Evolutionary conservation across 805 yeast species (phyloP).

Genomic region (Clavispora santaluciae): DNA sequence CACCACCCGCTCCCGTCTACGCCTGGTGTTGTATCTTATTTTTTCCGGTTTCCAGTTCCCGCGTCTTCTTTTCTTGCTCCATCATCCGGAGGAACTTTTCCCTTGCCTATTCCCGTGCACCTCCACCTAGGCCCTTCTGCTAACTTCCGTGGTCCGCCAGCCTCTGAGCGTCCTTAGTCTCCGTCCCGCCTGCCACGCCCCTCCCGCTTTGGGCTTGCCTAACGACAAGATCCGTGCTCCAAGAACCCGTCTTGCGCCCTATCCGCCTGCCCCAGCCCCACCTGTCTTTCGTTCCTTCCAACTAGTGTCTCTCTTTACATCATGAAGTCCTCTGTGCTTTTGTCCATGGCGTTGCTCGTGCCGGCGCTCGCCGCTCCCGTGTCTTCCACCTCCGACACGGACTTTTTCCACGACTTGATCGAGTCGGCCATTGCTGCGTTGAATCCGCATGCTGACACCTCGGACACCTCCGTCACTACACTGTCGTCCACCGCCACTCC

Average conservation of each 20-base stretch:
- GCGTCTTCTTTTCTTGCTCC: neutral
- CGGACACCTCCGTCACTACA: neutral
- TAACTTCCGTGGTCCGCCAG: neutral
- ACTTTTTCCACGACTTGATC: slow-evolving; percentile 1
- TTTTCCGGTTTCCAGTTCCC: neutral
- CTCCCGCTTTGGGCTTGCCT: neutral
- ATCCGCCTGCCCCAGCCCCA: neutral
- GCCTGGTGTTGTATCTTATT: neutral
- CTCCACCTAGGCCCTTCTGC: neutral
- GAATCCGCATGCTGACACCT: neutral
- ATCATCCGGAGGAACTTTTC: neutral
- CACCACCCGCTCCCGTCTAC: neutral
- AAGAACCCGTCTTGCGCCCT: too few relatives aligned
- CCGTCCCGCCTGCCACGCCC: neutral
- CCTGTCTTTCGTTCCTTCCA: slow-evolving; percentile 8
- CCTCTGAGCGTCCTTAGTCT: neutral
- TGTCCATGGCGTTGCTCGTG: slow-evolving; percentile 2
- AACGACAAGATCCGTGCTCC: neutral
- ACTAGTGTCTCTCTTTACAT: slow-evolving; percentile 22
- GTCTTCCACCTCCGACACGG: neutral
- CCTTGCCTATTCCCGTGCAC: neutral
- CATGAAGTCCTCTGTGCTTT: slow-evolving; percentile 6
- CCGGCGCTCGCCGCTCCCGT: slow-evolving; percentile 4
- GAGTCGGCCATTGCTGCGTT: neutral
- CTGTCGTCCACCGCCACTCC: neutral